phyloP scores from a whole-genome alignment of 805 yeast genomes.

The Lachancea nothofagi region DNA sequence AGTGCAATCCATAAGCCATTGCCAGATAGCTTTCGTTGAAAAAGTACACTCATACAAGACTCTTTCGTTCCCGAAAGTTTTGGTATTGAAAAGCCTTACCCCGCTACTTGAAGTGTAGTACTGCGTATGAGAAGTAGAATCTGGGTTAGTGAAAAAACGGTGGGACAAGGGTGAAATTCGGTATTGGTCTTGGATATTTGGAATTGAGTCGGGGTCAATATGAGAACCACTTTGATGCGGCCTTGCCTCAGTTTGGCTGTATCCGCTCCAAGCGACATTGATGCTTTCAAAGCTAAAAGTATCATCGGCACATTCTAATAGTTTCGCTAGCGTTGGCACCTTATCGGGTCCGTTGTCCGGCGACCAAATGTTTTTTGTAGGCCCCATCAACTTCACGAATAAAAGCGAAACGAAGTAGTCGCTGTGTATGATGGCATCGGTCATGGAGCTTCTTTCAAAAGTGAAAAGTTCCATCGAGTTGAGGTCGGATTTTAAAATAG shows the following conservation, averaged over 20 bases:
- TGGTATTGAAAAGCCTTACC: constrained; percentile 49
- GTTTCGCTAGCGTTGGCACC: constrained; percentile 36
- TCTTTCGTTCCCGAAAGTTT: constrained; percentile 30
- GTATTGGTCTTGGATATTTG: constrained; percentile 15
- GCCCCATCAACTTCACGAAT: constrained; percentile 60
- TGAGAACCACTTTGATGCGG: background rate
- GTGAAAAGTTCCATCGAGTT: constrained; percentile 67
- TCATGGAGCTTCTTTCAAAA: constrained; percentile 56
- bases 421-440: constrained; percentile 58
- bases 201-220: background rate
- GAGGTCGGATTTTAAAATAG: constrained; percentile 47
- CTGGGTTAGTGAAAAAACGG: constrained; percentile 80
- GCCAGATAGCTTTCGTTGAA: constrained; percentile 72
- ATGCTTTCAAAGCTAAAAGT: constrained; percentile 33
- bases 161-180: constrained; percentile 64
- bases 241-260: background rate
- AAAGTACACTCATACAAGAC: constrained; percentile 43
- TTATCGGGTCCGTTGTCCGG: constrained; percentile 48
- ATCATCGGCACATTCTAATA: constrained; percentile 31
- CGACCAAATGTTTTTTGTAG: constrained; percentile 63
- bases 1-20: constrained; percentile 90
- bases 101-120: constrained; percentile 68
- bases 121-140: constrained; percentile 74
- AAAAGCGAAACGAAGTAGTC: constrained; percentile 60
- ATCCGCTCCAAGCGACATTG: constrained; percentile 9